Evolutionary conservation across 1,284 basidiomycete genomes (phyloP).

Genomic region (Ceratobasidium sp.): DNA sequence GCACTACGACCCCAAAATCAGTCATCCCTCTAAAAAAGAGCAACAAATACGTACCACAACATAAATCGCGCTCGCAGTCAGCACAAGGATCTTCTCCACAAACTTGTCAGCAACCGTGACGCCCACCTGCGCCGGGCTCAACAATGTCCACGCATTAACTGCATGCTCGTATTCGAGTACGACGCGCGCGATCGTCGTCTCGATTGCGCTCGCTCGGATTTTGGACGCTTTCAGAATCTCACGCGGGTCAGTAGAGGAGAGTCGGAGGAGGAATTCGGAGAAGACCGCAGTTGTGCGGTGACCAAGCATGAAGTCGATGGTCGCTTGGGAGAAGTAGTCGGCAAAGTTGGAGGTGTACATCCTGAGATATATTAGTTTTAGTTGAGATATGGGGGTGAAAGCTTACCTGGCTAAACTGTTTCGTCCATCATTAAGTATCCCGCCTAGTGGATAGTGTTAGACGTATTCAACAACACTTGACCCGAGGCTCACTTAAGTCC

Average conservation of each 20-base stretch:
- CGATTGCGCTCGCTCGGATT: constrained; percentile 88
- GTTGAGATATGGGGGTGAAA: background rate
- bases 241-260: constrained; percentile 87
- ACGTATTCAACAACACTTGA: background rate
- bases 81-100: constrained; percentile 90
- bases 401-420: constrained; percentile 81
- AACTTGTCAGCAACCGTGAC: constrained; percentile 74
- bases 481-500: constrained; percentile 61
- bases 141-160: constrained; percentile 88
- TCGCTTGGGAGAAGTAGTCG: constrained; percentile 96
- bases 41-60: constrained; percentile 60
- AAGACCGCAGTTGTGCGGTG: constrained; percentile 85
- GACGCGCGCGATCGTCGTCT: constrained; percentile 81
- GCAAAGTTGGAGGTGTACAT: constrained; percentile 87
- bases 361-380: constrained; percentile 52
- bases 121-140: constrained; percentile 82
- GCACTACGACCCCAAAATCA: constrained; percentile 58
- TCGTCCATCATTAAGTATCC: constrained; percentile 90
- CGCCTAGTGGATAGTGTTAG: constrained; percentile 53
- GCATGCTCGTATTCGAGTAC: constrained; percentile 80
- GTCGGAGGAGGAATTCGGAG: constrained; percentile 85
- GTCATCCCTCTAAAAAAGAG: background rate
- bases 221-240: constrained; percentile 86
- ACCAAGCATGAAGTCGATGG: constrained; percentile 90
- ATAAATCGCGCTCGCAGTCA: constrained; percentile 72